Evolutionary conservation across 2,329 filamentous ascomycete species (phyloP), one percentile per base, ranked within the genome.

Genomic region (Falciphora oryzae): DNA sequence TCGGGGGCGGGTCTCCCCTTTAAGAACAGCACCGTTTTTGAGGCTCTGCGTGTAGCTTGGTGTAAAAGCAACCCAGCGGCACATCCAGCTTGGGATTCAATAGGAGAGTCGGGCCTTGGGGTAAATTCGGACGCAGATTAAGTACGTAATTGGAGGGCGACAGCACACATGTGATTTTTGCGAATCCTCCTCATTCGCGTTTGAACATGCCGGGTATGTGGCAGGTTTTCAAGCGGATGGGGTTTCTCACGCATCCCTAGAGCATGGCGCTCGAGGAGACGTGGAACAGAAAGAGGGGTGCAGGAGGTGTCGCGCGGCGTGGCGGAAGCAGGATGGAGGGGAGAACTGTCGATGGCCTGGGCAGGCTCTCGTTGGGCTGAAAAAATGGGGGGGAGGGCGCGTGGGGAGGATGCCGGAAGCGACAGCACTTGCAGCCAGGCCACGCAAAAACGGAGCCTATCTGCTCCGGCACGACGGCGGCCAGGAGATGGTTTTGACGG

Each of bases 31-130:
- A 28, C 25, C 25, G 57, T n/a, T 29, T 28, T 29, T 58, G 57
- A 58, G 57, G 57, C 57, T 58, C 57, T 29, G 57, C 57, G 57
- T 58, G 57, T 28, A 58, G 13, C 57, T 31, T 28, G 29, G 57
- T 31, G 14, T 58, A 58, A 10, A 28, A 25, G 29, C 57, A 31
- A 29, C 22, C 10, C 22, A 58, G 14, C 57, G 29, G 25, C 29
- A 53, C 44, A 53, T 53, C 27, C 57, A 58, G 57, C 27, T 28
- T 10, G 57, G 25, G 27, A 16, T 58, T 7, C 13, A 13, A 58
- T 18, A 29, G 57, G 57, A 31, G 29, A 60, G 58, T 31, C 29
- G 58, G 58, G 31, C 28, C 58, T 60, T 7, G 31, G 58, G 31
- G 28, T 7, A 60, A 60, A 16, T 16, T 58, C n/a, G 57, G 2